phyloP scores from a whole-genome alignment of 768 basidiomycete genomes.

The Psilocybe sp. region DNA sequence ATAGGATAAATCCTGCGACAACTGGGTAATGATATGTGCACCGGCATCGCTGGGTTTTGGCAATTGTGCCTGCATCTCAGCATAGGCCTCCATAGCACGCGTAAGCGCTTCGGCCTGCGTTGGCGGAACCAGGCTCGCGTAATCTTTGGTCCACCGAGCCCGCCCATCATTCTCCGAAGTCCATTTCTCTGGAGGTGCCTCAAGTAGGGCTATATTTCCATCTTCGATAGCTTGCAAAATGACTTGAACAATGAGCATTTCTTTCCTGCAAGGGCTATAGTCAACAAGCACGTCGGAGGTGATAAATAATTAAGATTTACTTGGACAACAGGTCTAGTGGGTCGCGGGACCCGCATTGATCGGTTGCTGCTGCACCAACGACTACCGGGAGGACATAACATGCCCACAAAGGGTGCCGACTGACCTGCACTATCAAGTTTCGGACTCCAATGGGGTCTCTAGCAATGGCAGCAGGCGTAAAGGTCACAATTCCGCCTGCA shows the following conservation, averaged over 20 bases:
- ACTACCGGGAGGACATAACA: constrained; percentile 66
- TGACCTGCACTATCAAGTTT: constrained; percentile 46
- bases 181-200: constrained; percentile 42
- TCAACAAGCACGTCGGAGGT: background rate
- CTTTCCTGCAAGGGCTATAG: constrained; percentile 25
- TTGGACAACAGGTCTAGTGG: constrained; percentile 37
- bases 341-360: constrained; percentile 35
- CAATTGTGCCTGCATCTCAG: constrained; percentile 10
- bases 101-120: constrained; percentile 42
- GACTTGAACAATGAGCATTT: constrained; percentile 31
- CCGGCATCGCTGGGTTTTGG: constrained; percentile 32
- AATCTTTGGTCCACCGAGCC: constrained; percentile 37
- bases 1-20: constrained; percentile 22
- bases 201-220: constrained; percentile 52
- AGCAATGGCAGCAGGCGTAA: constrained; percentile 59
- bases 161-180: constrained; percentile 15
- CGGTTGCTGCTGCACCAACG: constrained; percentile 51
- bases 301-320: constrained; percentile 27
- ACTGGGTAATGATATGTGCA: constrained; percentile 43
- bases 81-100: constrained; percentile 39
- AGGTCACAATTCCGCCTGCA: constrained; percentile 71
- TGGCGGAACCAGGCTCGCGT: constrained; percentile 26
- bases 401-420: constrained; percentile 64
- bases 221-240: constrained; percentile 50
- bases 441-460: constrained; percentile 49